Conservation (phyloP, 208 protist genomes). For the Crithidia acanthocephali region DNA sequence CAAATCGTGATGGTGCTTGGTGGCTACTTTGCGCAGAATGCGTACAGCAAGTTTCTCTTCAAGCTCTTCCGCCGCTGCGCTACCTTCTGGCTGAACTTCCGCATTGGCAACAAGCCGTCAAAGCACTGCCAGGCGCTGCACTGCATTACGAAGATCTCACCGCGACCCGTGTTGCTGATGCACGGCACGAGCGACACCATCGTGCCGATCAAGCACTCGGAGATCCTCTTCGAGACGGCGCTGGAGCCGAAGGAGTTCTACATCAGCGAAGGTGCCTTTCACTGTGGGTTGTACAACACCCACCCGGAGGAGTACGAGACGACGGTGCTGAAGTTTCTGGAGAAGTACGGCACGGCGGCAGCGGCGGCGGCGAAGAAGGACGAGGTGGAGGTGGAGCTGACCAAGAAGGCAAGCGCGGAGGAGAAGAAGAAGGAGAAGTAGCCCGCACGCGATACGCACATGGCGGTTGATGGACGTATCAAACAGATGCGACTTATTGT, state of each 20-base stretch:
- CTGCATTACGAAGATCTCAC: constrained; percentile 75
- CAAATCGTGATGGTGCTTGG: constrained; percentile 71
- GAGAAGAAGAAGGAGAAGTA: constrained; percentile 28
- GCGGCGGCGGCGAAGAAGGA: constrained; percentile 14
- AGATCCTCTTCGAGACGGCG: constrained; percentile 78
- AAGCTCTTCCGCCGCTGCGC: constrained; percentile 64
- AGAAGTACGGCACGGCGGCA: constrained; percentile 34
- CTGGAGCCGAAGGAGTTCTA: constrained; percentile 89
- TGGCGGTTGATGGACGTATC: no score
- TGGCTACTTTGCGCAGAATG: constrained; percentile 73
- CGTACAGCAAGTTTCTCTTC: constrained; percentile 67
- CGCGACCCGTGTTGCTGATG: constrained; percentile 88
- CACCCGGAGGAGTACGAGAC: constrained; percentile 79
- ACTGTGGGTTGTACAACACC: constrained; percentile 92
- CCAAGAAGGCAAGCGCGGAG: constrained; percentile 11
- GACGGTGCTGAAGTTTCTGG: constrained; percentile 66
- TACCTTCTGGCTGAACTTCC: constrained; percentile 85
- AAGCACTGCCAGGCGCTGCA: constrained; percentile 88
- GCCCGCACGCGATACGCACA: no score
- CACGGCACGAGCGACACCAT: constrained; percentile 90
- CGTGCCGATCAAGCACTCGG: constrained; percentile 83
- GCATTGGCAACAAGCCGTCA: constrained; percentile 86
- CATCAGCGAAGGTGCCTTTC: constrained; percentile 82
- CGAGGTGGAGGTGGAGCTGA: not conserved
- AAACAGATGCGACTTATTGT: no score